phyloP scores from a whole-genome alignment of 2,329 filamentous ascomycete genomes.

The Aureobasidium sp. region DNA sequence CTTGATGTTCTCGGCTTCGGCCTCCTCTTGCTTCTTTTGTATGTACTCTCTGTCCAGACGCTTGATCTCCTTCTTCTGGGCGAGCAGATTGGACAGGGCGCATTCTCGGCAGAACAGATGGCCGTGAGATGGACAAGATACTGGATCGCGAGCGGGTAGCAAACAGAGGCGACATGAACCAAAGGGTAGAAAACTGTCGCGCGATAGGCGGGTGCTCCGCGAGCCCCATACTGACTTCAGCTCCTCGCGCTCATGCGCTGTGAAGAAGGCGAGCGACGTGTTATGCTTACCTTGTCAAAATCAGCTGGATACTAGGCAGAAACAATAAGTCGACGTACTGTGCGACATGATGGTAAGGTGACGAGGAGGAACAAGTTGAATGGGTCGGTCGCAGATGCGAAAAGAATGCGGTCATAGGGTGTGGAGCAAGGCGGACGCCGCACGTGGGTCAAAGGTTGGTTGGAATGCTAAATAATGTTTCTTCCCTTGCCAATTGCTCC shows the following conservation, averaged over 20 bases:
- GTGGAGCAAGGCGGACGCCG: neutral
- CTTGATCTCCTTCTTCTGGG: conserved; percentile 87
- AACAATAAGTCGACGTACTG: conserved; percentile 19
- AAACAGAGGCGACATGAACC: conserved; percentile 85
- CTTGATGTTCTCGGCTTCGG: conserved; percentile 56
- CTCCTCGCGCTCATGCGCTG: conserved; percentile 77
- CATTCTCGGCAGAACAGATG: conserved; percentile 96
- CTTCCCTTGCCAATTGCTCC: neutral
- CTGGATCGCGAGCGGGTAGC: conserved; percentile 70
- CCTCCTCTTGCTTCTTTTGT: conserved; percentile 56
- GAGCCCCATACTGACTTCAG: conserved; percentile 72
- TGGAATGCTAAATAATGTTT: conserved; percentile 11
- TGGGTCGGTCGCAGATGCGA: neutral
- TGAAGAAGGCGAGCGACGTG: conserved; percentile 89
- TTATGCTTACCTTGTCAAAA: conserved; percentile 60
- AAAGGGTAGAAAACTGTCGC: conserved; percentile 89
- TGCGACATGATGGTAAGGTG: conserved; percentile 21
- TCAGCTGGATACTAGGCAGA: neutral
- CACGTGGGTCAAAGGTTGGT: conserved; percentile 13
- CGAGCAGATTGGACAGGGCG: conserved; percentile 80
- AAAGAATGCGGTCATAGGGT: conserved; percentile 1
- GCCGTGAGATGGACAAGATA: conserved; percentile 68
- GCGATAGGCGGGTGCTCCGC: conserved; percentile 66
- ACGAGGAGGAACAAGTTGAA: neutral
- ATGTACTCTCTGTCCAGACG: conserved; percentile 59